These are phyloP conservation scores for Aspergillus egyptiacus DNA, from an alignment of 495 filamentous ascomycete species.

Conservation along the genomic window DNA sequence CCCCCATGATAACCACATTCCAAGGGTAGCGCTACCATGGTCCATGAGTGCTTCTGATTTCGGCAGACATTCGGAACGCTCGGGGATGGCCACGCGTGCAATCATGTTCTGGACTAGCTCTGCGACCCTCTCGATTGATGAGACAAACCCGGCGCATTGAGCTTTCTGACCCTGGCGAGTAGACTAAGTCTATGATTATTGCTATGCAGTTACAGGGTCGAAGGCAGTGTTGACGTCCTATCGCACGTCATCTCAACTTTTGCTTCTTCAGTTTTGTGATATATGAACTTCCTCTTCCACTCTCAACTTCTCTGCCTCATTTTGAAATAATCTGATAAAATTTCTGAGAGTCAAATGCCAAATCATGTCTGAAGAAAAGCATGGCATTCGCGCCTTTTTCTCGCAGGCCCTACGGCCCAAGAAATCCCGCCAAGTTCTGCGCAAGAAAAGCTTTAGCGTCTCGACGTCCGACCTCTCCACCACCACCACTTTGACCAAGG, in stretches of 20 bases:
- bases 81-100: neutral
- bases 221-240: neutral
- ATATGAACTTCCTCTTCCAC: neutral
- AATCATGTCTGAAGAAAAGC: conserved; percentile 33
- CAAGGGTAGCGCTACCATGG: neutral
- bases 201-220: neutral
- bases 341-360: neutral
- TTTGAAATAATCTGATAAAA: neutral
- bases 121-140: no score
- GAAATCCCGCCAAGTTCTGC: conserved; percentile 43
- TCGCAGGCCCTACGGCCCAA: conserved; percentile 37
- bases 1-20: neutral
- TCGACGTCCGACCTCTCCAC: conserved; percentile 28
- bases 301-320: conserved; percentile 1
- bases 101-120: no score
- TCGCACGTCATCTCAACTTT: conserved; percentile 6
- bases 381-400: conserved; percentile 32
- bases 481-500: conserved; percentile 27
- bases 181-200: no score
- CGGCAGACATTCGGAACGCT: neutral
- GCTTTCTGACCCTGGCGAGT: no score
- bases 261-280: conserved; percentile 4
- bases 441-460: conserved; percentile 35
- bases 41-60: neutral
- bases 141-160: no score